These are phyloP conservation scores for Apiotrichum porosum DNA, from an alignment of 1,284 basidiomycete species.

Conservation along the genomic window DNA sequence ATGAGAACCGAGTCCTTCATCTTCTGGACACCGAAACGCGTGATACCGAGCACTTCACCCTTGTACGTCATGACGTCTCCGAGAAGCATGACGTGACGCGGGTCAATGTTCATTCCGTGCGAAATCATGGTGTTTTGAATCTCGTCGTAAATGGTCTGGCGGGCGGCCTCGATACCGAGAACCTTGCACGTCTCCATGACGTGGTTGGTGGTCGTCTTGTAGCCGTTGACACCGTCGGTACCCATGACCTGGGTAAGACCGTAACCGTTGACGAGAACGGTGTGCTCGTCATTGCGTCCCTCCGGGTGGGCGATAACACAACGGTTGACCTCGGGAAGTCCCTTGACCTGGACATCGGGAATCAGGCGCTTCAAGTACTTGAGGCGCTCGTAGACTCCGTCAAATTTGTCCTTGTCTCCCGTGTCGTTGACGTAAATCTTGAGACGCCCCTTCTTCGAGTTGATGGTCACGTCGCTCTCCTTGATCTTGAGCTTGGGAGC, in stretches of 20 bases:
- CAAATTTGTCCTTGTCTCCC: conserved; percentile 55
- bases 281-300: conserved; percentile 59
- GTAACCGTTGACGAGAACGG: conserved; percentile 88
- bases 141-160: conserved; percentile 91
- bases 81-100: conserved; percentile 95
- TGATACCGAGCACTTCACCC: conserved; percentile 98
- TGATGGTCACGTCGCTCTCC: conserved; percentile 57
- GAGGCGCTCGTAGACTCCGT: conserved; percentile 67
- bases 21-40: conserved; percentile 98
- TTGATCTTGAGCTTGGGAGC: conserved; percentile 91
- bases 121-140: conserved; percentile 96
- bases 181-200: conserved; percentile 94
- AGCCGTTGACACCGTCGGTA: conserved; percentile 90
- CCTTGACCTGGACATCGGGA: conserved; percentile 85
- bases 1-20: conserved; percentile 99
- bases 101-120: conserved; percentile 98
- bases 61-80: conserved; percentile 99
- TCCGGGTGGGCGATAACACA: conserved; percentile 91
- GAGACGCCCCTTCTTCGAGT: conserved; percentile 17
- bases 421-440: conserved; percentile 25
- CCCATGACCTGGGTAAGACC: conserved; percentile 97
- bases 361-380: conserved; percentile 77
- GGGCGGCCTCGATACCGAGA: conserved; percentile 94
- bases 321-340: conserved; percentile 75
- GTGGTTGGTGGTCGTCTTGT: conserved; percentile 91